A percentile compares a stretch with the other conserved stretches of the same genome.
These are phyloP conservation scores for Linum lewisii DNA, from an alignment of 345 rosid species.

Conservation along the genomic window DNA sequence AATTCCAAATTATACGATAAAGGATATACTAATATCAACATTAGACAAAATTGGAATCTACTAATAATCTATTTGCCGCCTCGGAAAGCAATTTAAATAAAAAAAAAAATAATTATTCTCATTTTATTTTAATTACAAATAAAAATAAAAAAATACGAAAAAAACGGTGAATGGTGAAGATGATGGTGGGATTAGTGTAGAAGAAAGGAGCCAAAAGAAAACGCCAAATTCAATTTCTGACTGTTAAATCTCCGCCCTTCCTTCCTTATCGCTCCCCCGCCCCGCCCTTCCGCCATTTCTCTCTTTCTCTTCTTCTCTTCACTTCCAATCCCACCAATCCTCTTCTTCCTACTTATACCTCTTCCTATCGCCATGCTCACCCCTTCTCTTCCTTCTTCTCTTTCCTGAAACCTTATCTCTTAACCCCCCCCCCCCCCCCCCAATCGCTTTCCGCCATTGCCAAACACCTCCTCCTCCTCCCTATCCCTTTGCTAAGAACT, in stretches of 20 bases:
- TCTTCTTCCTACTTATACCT: not conserved
- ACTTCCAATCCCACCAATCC: slow-evolving; percentile 11
- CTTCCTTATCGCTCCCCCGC: slow-evolving; percentile 77
- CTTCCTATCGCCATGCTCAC: not conserved
- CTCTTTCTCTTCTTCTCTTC: slow-evolving; percentile 9
- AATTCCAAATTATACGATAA: too few species aligned
- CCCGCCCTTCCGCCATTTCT: slow-evolving; percentile 21
- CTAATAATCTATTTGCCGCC: too few species aligned
- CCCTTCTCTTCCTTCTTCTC: slow-evolving; percentile 8
- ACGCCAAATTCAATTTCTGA: slow-evolving; percentile 34
- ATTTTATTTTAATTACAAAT: too few species aligned
- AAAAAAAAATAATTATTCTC: too few species aligned
- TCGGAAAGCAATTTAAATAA: too few species aligned
- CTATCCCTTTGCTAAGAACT: not conserved
- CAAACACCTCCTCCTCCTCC: not conserved
- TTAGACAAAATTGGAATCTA: too few species aligned
- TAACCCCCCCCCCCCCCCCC: not conserved
- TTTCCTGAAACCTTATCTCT: slow-evolving; percentile 14
- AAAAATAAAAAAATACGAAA: too few species aligned
- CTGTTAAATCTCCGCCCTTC: slow-evolving; percentile 97
- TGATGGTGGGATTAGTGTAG: too few species aligned
- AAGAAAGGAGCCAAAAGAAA: slow-evolving; percentile 17
- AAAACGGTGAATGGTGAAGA: too few species aligned
- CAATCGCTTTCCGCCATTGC: not conserved
- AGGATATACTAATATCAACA: too few species aligned